Base-by-base conservation (phyloP, 2,329 filamentous ascomycete genomes). In the Trichoderma breve region DNA sequence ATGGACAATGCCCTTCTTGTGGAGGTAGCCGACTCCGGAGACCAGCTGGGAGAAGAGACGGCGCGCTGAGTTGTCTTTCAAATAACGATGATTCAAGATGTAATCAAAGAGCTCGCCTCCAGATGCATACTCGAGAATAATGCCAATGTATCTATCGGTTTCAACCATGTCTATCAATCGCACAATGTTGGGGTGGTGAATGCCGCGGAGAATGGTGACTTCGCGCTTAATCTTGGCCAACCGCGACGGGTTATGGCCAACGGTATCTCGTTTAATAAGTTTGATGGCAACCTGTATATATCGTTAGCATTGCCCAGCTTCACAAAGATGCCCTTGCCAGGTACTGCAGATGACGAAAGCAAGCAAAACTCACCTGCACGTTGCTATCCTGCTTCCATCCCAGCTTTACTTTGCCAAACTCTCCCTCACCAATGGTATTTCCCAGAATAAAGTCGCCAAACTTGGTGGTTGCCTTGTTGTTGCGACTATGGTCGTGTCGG, bases 1-100 rank as follows among this genome's bases (percentile, higher is more conserved):
- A 81, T 99, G 96, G 15, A 99, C 96, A 76, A 99, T 99, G 73
- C 96, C 96, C 84, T 97, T 98, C 83, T 97, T 98, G 84, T 99
- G 96, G 72, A 99, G 86, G 82, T 99, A 99, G 43, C 96, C 96
- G 12, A 99, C 96, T 55, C 96, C 96, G 7, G 95, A 98, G 14
- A 99, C 92, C 57, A 99, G 88, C 83, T 99, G 96, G 26, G 96
- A 95, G 80, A 99, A 99, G 34, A 99, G 84, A 69, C 95, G 90
- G 71, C 96, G 91, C 36, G 96, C 96, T 2, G 95, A 91, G 74
- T 94, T 91, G 81, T 99, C 96, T 80, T 98, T 98, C 32, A 99
- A 86, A 80, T 98, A 99, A 74, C 96, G 91, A 81, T 99, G 94
- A 79, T 97, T 97, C 73, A 99, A 86, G 76, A 99, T 99, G 82